A percentile compares a stretch with the other conserved stretches of the same genome.
Evolutionary conservation across 2,329 filamentous ascomycete species (phyloP).

Genomic region (Helotiales sp.): DNA sequence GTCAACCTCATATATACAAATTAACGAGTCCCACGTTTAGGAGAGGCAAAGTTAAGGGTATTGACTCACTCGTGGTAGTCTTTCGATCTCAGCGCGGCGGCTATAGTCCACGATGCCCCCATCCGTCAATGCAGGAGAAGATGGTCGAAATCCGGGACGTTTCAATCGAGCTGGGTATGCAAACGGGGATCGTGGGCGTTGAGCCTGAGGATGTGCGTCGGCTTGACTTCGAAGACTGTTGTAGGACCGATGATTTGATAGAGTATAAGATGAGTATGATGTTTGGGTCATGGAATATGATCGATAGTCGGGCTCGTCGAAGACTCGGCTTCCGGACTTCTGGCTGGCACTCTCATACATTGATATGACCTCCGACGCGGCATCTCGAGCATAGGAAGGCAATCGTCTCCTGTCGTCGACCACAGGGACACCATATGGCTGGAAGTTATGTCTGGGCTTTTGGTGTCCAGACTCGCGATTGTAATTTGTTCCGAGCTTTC

Average conservation of each 20-base stretch:
- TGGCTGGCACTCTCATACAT: constrained; percentile 59
- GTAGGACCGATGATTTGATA: constrained; percentile 55
- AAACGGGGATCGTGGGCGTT: constrained; percentile 63
- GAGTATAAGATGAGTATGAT: constrained; percentile 44
- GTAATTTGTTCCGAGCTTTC: constrained; percentile 27
- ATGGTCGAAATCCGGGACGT: constrained; percentile 52
- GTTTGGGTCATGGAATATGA: constrained; percentile 61
- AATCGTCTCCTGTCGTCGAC: constrained; percentile 52
- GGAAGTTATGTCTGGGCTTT: constrained; percentile 31
- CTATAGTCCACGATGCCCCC: constrained; percentile 42
- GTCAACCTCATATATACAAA: constrained; percentile 5
- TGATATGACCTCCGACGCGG: constrained; percentile 60
- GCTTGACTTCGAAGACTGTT: constrained; percentile 54
- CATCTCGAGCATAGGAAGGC: constrained; percentile 53
- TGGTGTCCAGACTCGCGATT: constrained; percentile 28
- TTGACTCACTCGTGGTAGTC: constrained; percentile 38
- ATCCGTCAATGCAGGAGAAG: constrained; percentile 43
- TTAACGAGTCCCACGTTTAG: background rate
- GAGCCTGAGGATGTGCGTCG: constrained; percentile 48
- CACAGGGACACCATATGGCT: constrained; percentile 36
- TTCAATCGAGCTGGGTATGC: constrained; percentile 63
- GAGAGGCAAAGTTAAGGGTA: background rate
- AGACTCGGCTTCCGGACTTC: constrained; percentile 49
- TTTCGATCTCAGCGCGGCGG: constrained; percentile 43
- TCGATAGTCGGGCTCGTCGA: constrained; percentile 52